phyloP scores from a whole-genome alignment of 2,329 filamentous ascomycete species.

The Didymellaceae sp. region DNA sequence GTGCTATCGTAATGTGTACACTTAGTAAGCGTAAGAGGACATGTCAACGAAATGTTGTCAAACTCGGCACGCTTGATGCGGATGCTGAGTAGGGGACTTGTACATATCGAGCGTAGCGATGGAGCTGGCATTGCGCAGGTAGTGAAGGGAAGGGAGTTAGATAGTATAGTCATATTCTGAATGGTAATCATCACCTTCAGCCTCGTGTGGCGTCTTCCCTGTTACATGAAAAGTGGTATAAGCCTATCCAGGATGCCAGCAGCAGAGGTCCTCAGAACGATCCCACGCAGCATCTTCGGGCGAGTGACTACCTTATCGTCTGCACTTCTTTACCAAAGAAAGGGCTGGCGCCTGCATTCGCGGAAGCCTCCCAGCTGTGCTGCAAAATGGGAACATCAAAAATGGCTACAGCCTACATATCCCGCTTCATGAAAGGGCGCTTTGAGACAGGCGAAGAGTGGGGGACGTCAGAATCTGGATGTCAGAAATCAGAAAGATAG shows the following conservation, averaged over 20 bases:
- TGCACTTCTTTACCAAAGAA: too few species aligned
- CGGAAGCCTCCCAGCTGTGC: too few species aligned
- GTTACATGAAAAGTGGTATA: too few species aligned
- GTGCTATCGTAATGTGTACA: constrained; percentile 22
- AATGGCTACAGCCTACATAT: too few species aligned
- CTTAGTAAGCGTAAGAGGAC: constrained; percentile 10
- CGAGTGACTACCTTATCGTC: too few species aligned
- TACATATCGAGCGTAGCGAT: constrained; percentile 4
- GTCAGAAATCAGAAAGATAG: background rate
- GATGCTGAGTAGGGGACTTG: background rate
- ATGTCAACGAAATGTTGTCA: background rate
- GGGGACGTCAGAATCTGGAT: background rate
- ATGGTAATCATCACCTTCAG: constrained; percentile 2
- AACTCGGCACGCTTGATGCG: constrained; percentile 14
- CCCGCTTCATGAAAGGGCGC: too few species aligned
- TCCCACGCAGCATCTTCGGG: too few species aligned
- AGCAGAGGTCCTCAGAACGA: too few species aligned
- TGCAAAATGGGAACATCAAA: too few species aligned
- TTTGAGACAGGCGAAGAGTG: too few species aligned
- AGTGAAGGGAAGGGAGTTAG: background rate
- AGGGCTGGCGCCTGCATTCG: too few species aligned
- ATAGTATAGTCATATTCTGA: constrained; percentile 11
- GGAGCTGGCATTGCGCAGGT: background rate
- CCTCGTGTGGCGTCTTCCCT: background rate
- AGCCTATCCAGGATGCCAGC: too few species aligned